Conservation (phyloP, 2,329 filamentous ascomycete genomes). For the Cordyceps farinosa region DNA sequence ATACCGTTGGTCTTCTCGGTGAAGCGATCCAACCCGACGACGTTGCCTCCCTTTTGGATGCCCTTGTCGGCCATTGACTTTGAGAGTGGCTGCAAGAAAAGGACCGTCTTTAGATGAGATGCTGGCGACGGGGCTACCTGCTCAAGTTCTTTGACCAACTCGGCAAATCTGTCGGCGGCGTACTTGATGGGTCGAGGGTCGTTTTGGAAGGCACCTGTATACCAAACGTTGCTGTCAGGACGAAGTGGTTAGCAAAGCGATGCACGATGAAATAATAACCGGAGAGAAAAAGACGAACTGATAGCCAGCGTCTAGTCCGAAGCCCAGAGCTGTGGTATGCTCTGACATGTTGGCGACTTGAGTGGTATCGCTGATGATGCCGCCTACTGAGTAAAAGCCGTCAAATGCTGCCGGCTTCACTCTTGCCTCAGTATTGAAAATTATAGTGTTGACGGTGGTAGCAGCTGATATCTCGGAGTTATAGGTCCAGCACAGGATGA, state of each 20-base stretch:
- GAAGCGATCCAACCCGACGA: constrained; percentile 32
- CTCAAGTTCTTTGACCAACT: constrained; percentile 28
- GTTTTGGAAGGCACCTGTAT: constrained; percentile 35
- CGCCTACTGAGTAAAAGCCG: constrained; percentile 17
- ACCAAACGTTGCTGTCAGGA: constrained; percentile 33
- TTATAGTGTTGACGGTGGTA: neutral
- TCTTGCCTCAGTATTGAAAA: neutral
- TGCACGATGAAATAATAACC: neutral
- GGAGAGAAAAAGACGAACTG: constrained; percentile 19
- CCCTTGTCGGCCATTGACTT: constrained; percentile 30
- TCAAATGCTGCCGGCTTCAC: neutral
- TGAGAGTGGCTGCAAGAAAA: constrained; percentile 34
- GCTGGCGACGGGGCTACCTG: constrained; percentile 23
- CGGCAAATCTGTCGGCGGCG: constrained; percentile 30
- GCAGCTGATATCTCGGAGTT: neutral
- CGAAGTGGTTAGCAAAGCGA: neutral
- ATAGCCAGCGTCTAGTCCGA: constrained; percentile 28
- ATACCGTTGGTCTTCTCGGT: constrained; percentile 28
- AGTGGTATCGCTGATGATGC: constrained; percentile 26
- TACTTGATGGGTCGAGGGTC: constrained; percentile 33
- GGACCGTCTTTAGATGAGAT: constrained; percentile 11
- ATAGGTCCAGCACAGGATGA: constrained; percentile 34
- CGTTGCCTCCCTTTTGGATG: constrained; percentile 31
- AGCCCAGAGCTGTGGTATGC: constrained; percentile 30
- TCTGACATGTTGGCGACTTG: constrained; percentile 28